Conservation (phyloP, 2,329 filamentous ascomycete species). For the Colletotrichum chlorophyti region DNA sequence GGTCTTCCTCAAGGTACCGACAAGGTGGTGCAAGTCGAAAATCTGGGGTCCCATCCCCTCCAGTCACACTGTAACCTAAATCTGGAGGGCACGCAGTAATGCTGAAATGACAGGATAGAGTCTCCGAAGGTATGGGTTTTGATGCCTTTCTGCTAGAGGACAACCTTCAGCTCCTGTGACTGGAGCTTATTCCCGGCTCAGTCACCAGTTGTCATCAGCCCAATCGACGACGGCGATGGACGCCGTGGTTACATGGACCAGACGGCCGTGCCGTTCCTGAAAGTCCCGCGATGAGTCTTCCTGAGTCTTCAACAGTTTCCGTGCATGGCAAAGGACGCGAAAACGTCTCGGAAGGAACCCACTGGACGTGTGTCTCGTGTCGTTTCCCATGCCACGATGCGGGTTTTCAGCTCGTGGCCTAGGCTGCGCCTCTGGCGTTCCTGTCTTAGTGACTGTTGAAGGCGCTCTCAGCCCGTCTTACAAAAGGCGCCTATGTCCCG, state of each 20-base stretch:
- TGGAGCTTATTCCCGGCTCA: not conserved
- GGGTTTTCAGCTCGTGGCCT: slow-evolving; percentile 12
- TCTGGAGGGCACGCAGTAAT: not conserved
- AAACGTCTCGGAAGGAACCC: slow-evolving; percentile 14
- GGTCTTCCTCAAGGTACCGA: slow-evolving; percentile 15
- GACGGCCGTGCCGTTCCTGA: not conserved
- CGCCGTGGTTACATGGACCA: slow-evolving; percentile 1
- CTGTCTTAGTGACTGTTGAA: not conserved
- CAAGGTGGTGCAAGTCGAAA: slow-evolving; percentile 12
- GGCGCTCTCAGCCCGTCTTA: no score
- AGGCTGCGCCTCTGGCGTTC: not conserved
- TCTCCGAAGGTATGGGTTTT: no score
- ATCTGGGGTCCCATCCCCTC: not conserved
- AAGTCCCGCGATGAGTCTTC: slow-evolving; percentile 20
- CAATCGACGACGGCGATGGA: slow-evolving; percentile 8
- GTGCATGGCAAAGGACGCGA: slow-evolving; percentile 3
- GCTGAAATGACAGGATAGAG: not conserved
- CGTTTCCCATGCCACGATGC: not conserved
- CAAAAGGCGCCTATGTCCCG: not conserved
- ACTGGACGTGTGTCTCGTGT: no score
- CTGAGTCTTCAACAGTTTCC: not conserved
- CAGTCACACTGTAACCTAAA: not conserved
- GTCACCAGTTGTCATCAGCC: slow-evolving; percentile 1
- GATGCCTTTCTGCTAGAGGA: no score
- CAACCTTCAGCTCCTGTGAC: slow-evolving; percentile 9